Evolutionary conservation across 768 basidiomycete genomes (phyloP).

Genomic region (Lactarius evosmus): DNA sequence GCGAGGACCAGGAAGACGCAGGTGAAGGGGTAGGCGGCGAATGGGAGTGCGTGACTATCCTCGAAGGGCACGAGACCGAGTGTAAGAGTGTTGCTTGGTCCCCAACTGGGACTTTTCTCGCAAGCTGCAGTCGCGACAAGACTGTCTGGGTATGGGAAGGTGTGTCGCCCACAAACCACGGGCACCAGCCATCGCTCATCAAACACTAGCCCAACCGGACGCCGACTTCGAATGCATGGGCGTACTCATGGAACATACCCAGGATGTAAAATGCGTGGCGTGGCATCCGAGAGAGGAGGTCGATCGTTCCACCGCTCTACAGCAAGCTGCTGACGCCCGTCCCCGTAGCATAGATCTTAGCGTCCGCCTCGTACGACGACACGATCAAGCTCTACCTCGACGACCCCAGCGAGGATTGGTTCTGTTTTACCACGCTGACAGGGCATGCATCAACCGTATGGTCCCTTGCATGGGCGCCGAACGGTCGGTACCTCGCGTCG

Average conservation of each 20-base stretch:
- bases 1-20: constrained; percentile 47
- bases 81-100: constrained; percentile 62
- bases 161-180: constrained; percentile 34
- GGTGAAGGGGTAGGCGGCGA: constrained; percentile 40
- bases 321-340: constrained; percentile 23
- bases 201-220: constrained; percentile 75
- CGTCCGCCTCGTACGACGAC: constrained; percentile 96
- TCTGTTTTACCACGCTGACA: constrained; percentile 72
- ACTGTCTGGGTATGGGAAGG: constrained; percentile 99
- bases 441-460: constrained; percentile 91
- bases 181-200: constrained; percentile 5
- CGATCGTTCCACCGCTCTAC: constrained; percentile 8
- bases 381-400: constrained; percentile 91
- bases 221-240: constrained; percentile 92
- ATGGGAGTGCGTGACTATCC: constrained; percentile 83
- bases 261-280: constrained; percentile 92
- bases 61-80: constrained; percentile 96
- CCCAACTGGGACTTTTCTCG: constrained; percentile 58
- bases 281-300: constrained; percentile 97
- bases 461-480: constrained; percentile 79
- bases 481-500: constrained; percentile 75
- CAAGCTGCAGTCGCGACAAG: constrained; percentile 94
- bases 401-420: constrained; percentile 95
- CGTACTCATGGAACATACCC: constrained; percentile 94
- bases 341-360: constrained; percentile 68